Evolutionary conservation across 1,284 basidiomycete species (phyloP), one percentile per base, ranked within the genome.

Genomic region (Trichosporon sp.): DNA sequence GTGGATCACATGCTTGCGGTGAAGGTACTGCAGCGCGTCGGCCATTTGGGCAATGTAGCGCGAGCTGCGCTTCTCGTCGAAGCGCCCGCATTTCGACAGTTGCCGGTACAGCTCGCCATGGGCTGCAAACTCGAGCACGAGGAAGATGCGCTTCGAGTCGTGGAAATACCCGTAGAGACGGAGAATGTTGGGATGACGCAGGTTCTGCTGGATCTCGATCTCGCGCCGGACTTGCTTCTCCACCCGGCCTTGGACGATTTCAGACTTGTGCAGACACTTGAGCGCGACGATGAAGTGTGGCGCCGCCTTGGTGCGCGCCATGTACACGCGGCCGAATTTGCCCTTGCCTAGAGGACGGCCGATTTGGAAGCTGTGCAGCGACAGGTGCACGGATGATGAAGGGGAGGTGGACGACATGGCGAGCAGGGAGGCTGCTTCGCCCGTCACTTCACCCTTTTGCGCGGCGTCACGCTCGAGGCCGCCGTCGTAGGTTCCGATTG

Each of bases 321-420:
- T 95, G 87, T 99, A 99, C 32, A 99, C 97, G 0, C 95, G 92
- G 0, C 97, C 97, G 78, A 99, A 99, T 85, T 98, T 98, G 72
- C 97, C 97, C 83, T 99, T 98, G 35, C 97, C 97, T 0, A 99
- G 88, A 1, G 95, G 94, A 8, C 94, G 89, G 12, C 97, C 97
- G 76, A 99, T 96, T 76, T 98, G 93, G 79, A 99, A 98, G 69
- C 91, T 88, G 73, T 89, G 88, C 8, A 99, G 86, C 87, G 89
- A 31, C 14, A 80, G 73, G 4, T 77, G 72, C 54, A 79, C 75
- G 1, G 48, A 14, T 2, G 46, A 43, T 1, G 16, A 37, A 12
- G 38, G 40, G 21, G 64, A 37, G 11, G 21, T 21, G 21, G 26
- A 6, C 19, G 38, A 14, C n/a, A 43, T n/a, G 21, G 38, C 43